Conservation (phyloP, 306 rosid species). For the Sophora flavescens region DNA sequence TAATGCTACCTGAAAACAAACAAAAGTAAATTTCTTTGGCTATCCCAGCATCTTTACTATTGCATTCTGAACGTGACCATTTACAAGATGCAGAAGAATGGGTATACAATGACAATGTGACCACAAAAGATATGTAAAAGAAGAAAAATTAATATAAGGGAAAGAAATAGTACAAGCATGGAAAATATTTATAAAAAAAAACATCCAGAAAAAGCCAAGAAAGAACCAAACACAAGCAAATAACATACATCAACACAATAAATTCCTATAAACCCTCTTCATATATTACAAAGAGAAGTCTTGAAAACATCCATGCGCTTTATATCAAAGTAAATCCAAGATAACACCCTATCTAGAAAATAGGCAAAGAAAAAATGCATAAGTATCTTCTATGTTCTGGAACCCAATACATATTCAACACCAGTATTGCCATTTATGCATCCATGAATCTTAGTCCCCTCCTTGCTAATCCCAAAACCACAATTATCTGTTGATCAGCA, state of each 20-base stretch:
- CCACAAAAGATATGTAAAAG: constrained; percentile 9
- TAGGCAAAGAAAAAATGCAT: background rate
- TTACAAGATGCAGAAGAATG: constrained; percentile 10
- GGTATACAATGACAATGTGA: background rate
- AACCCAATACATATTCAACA: background rate
- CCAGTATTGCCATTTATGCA: background rate
- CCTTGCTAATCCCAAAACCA: background rate
- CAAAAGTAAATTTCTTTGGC: constrained; percentile 19
- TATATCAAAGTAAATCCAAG: constrained; percentile 6
- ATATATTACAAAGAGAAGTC: background rate
- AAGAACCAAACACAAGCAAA: background rate
- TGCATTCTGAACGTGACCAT: constrained; percentile 30
- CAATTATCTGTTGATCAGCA: background rate
- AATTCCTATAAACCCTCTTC: background rate
- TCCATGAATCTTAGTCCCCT: background rate
- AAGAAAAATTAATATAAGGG: constrained; percentile 10
- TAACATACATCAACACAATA: background rate
- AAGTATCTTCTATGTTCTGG: background rate
- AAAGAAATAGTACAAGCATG: no score
- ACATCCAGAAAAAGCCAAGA: background rate
- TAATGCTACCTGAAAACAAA: constrained; percentile 20
- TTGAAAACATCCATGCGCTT: background rate
- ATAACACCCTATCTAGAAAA: background rate
- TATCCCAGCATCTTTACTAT: background rate
- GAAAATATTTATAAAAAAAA: background rate